Evolutionary conservation across 495 filamentous ascomycete genomes (phyloP).

Genomic region (Tuber melanosporum): DNA sequence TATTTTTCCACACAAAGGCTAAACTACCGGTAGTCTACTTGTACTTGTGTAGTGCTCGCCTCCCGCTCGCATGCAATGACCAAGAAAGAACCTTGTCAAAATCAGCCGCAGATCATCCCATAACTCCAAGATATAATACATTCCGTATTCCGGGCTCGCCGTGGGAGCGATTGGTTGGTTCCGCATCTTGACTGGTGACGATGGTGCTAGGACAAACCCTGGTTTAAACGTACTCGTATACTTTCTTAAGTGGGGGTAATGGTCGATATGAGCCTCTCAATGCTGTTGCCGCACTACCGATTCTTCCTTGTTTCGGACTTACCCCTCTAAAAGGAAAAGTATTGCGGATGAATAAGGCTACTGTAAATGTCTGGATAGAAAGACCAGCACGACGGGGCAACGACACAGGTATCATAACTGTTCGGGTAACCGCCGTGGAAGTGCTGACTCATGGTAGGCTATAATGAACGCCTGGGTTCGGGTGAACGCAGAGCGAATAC

Average conservation of each 20-base stretch:
- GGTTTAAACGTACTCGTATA: not conserved
- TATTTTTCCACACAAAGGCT: not conserved
- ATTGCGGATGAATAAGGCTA: not conserved
- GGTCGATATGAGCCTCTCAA: not conserved
- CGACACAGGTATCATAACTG: not conserved
- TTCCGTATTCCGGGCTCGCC: not conserved
- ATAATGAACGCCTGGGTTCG: not conserved
- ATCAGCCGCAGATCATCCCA: not conserved
- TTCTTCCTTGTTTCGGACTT: not conserved
- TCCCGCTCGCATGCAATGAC: not conserved
- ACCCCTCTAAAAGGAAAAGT: not conserved
- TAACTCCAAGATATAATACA: not conserved
- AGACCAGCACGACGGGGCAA: not conserved
- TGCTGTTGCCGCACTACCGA: not conserved
- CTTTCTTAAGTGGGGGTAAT: not conserved
- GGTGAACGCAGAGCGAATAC: not conserved
- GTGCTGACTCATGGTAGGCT: not conserved
- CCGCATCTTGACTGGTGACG: not conserved
- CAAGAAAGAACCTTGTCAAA: not conserved
- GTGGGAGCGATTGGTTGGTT: not conserved
- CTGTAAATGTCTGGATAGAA: not conserved
- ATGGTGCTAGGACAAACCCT: not conserved
- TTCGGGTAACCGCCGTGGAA: not conserved
- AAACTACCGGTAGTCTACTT: not conserved
- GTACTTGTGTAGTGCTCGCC: not conserved